Base-by-base conservation (phyloP, 495 filamentous ascomycete species). In the Hypoxylon lenormandii region DNA sequence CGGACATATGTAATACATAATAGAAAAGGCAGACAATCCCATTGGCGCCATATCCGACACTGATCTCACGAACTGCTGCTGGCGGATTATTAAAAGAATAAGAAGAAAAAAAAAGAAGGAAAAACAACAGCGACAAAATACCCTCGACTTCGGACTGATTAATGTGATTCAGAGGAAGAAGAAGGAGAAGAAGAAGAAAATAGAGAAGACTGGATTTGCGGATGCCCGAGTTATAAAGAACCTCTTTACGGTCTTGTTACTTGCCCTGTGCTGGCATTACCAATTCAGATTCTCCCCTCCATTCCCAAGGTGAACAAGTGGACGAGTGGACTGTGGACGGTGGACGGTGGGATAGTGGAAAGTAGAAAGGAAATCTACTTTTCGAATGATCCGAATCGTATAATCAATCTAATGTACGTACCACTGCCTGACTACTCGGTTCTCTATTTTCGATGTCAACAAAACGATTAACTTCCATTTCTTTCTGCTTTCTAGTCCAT, bases 1-100 rank as follows among this genome's bases (percentile, higher is more conserved):
- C 22, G 47, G 68, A 52, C 13, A 8, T 33, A 33, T 33, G 66
- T 56, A 56, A 55, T 70, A 64, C 55, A 71, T 54, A 49, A 71
- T 71, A 63, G 62, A 70, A 70, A 70, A 66, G 61, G 57, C 40
- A 66, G 56, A 70, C 26, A 18, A 62, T 55, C 67, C 67, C 67
- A 70, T 70, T 71, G 68, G 68, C 48, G 58, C 66, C 53, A 38
- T 47, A 54, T 45, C 62, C 62, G 52, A 63, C 28, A 18, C 38
- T 53, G 53, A 66, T 40, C 51, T 66, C 50, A 63, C 57, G 56
- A 67, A 56, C 12, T 18, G 51, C 38, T 51, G 47, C 19, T 2
- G 19, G 13, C 7, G 30, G 33, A 13, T 40, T 53, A 33, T n/a
- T 21, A 23, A 52, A 16, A 28, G 38, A 40, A 42, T 33, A 53